A percentile compares a stretch with the other conserved stretches of the same genome.
Evolutionary conservation across 2,329 filamentous ascomycete genomes (phyloP).

Genomic region (Ophiostoma sp.): DNA sequence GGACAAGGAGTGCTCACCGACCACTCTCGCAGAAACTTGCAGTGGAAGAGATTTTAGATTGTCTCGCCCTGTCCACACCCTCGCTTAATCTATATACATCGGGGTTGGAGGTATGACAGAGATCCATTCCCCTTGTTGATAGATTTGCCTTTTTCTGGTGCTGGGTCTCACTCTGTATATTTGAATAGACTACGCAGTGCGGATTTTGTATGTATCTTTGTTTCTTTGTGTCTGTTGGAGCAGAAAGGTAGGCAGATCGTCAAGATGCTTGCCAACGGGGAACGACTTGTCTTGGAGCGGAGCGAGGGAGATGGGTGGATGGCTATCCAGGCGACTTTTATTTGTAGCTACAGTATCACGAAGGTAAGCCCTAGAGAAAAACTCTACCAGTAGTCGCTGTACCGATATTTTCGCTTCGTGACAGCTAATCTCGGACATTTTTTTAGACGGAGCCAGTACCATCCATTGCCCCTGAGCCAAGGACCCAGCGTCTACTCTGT

Average conservation of each 20-base stretch:
- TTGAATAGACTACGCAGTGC: neutral
- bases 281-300: neutral
- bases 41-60: neutral
- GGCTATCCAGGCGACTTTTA: neutral
- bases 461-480: constrained; percentile 3
- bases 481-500: neutral
- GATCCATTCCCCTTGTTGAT: constrained; percentile 9
- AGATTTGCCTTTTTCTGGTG: neutral
- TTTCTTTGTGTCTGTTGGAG: neutral
- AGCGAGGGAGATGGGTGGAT: neutral
- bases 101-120: constrained; percentile 3
- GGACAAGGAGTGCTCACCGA: neutral
- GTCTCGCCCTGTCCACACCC: constrained; percentile 14
- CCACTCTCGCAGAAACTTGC: neutral
- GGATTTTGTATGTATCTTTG: neutral
- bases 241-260: neutral
- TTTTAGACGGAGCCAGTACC: constrained; percentile 8
- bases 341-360: neutral
- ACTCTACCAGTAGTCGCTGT: neutral
- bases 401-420: neutral
- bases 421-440: constrained; percentile 12
- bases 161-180: neutral
- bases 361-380: neutral
- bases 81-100: constrained; percentile 13
- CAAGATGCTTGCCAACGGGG: neutral